A percentile compares a stretch with the other conserved stretches of the same genome.
Evolutionary conservation across 1,284 basidiomycete species (phyloP).

Genomic region (Taiwanofungus camphoratus): DNA sequence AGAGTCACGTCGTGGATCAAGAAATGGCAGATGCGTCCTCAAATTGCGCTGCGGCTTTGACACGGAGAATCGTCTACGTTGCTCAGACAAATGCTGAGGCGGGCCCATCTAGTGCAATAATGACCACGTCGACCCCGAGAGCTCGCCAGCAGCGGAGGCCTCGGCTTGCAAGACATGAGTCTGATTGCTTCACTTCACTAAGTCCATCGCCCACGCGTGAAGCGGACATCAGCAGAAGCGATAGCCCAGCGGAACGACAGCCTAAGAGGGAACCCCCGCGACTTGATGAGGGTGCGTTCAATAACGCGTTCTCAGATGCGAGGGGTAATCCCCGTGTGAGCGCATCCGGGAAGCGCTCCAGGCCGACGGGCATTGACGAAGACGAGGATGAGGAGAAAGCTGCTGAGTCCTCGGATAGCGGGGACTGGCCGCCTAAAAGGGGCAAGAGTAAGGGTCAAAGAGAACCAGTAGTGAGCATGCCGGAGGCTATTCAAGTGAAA

Average conservation of each 20-base stretch:
- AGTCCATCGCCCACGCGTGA: not conserved
- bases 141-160: not conserved
- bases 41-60: too few relatives aligned
- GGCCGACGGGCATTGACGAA: slow-evolving; percentile 10
- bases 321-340: slow-evolving; percentile 12
- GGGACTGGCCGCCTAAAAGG: not conserved
- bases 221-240: not conserved
- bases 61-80: too few relatives aligned
- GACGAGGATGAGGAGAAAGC: slow-evolving; percentile 3
- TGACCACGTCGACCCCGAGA: not conserved
- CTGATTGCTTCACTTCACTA: slow-evolving; percentile 5
- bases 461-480: too few relatives aligned
- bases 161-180: not conserved
- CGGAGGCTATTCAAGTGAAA: too few relatives aligned
- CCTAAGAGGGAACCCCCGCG: slow-evolving; percentile 15
- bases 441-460: too few relatives aligned
- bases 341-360: slow-evolving; percentile 2
- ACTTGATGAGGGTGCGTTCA: slow-evolving; percentile 22
- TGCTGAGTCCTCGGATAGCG: slow-evolving; percentile 9
- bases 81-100: not conserved
- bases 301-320: slow-evolving; percentile 20
- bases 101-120: not conserved
- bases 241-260: slow-evolving; percentile 1
- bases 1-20: too few relatives aligned
- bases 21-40: too few relatives aligned